Evolutionary conservation across 2,329 filamentous ascomycete species (phyloP).

Genomic region (Penicillium oxalicum): DNA sequence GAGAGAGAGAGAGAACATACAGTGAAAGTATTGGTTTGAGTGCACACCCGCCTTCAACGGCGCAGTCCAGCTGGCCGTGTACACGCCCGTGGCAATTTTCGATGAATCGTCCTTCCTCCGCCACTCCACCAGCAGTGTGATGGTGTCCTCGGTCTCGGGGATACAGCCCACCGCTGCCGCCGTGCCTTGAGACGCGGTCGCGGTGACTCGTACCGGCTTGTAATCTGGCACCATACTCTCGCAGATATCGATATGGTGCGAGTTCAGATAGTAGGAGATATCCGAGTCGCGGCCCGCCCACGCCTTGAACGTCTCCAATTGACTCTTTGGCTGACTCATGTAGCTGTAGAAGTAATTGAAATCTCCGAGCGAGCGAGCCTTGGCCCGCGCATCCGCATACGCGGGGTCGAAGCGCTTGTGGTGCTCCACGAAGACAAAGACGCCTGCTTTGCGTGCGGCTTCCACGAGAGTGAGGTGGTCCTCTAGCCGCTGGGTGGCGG

Average conservation of each 20-base stretch:
- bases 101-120: slow-evolving; percentile 61
- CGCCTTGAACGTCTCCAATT: slow-evolving; percentile 89
- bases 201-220: slow-evolving; percentile 69
- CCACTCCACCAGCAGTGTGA: slow-evolving; percentile 86
- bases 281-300: slow-evolving; percentile 91
- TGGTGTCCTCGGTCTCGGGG: slow-evolving; percentile 82
- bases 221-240: slow-evolving; percentile 87
- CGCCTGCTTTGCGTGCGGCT: slow-evolving; percentile 65
- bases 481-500: slow-evolving; percentile 75
- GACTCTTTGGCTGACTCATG: slow-evolving; percentile 88
- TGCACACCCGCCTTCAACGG: slow-evolving; percentile 91
- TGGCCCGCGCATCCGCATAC: slow-evolving; percentile 78
- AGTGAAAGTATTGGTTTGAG: slow-evolving; percentile 95
- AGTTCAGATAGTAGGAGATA: slow-evolving; percentile 95
- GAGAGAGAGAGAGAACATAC: slow-evolving; percentile 22
- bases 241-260: slow-evolving; percentile 86
- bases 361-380: slow-evolving; percentile 71
- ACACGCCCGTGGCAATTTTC: slow-evolving; percentile 78
- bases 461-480: slow-evolving; percentile 73
- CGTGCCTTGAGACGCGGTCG: slow-evolving; percentile 73
- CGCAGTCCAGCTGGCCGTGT: slow-evolving; percentile 91
- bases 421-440: slow-evolving; percentile 91
- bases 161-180: slow-evolving; percentile 74
- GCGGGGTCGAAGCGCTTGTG: slow-evolving; percentile 95
- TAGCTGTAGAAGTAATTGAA: slow-evolving; percentile 99